Base-by-base conservation (phyloP, 2,329 filamentous ascomycete genomes). In the Neofusicoccum umdonicola region DNA sequence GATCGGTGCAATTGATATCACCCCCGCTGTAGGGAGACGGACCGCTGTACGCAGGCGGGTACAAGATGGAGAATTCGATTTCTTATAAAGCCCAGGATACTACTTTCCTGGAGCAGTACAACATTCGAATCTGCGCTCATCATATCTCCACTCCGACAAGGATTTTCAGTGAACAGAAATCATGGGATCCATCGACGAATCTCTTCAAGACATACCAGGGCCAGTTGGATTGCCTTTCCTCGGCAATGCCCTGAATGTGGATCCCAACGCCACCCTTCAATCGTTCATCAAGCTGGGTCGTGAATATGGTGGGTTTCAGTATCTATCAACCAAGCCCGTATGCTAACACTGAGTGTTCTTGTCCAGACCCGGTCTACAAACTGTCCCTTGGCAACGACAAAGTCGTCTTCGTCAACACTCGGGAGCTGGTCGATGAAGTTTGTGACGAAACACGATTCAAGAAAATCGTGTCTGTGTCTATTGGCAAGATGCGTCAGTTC, bases 201-300 rank as follows among this genome's bases (percentile, higher is more conserved):
- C 19, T 2, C 19, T 22, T 2, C 19, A 22, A 22, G 19, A 22
- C 19, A 22, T 22, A 22, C 19, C 19, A 22, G 19, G 19, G 52
- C 89, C 89, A 27, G 82, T 81, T 63, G 87, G 86, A 2, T 78
- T 89, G 64, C 89, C 88, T 1, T 74, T 92, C 31, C 67, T 92
- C 27, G 89, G 90, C 34, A 90, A 92, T 69, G 72, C 89, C 35
- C 77, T 79, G 62, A 87, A 90, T 67, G 82, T 93, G 67, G 84
- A 89, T 65, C 75, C 81, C 0, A 82, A 84, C n/a, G 80, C 84
- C 22, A 85, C 88, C 0, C 72, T 86, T 2, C 76, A 81, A 22
- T 86, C 87, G 27, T 74, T 90, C 19, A 72, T 76, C 5, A 79
- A 83, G 9, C 77, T 92, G 56, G 85, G 86, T 22, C 84, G 90